Evolutionary conservation across 1,284 basidiomycete genomes (phyloP), one percentile per base, ranked within the genome.

Genomic region (Rhodotorula glutinis): DNA sequence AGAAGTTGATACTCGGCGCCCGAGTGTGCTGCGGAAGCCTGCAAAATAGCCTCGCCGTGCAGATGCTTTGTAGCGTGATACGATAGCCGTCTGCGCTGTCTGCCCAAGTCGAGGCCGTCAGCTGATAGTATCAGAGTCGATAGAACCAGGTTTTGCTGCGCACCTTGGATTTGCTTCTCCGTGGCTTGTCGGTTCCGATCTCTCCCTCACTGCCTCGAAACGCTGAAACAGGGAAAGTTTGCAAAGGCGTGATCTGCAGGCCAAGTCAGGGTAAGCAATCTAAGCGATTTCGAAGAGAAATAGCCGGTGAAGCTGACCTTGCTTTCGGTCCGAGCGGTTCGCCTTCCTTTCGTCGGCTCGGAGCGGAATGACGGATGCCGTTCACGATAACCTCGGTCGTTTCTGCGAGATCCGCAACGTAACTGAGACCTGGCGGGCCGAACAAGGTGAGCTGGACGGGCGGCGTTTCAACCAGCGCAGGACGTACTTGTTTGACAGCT

Each of bases 311-410:
- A 10, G 60, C 79, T 44, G 65, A 88, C 89, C 86, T 84, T 56
- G 84, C 85, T 76, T 86, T 87, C 8, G 82, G 80, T 47, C 82
- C 82, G 64, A 83, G 80, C 30, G 86, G 82, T 73, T 88, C 54
- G 10, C 53, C 71, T 0, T 27, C 10, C 11, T 67, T 65, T 1
- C 72, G 85, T 74, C 88, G 90, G 0, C 86, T 83, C 17, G 88
- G 80, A 2, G 88, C 84, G 4, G 90, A 90, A 53, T 90, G 85
- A 72, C 84, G 86, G n/a, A 86, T 79, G 2, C 90, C 89, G 70
- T 88, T 89, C 71, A 88, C 88, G 60, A 91, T 76, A 25, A 89
- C 82, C 74, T 91, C 88, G 43, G 91, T 75, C 0, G 88, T 88
- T 89, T 44, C 74, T 57, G 33, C 23, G 33, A 40, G 33, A 27